Conservation (phyloP, 345 rosid genomes). For the Acer negundo region DNA sequence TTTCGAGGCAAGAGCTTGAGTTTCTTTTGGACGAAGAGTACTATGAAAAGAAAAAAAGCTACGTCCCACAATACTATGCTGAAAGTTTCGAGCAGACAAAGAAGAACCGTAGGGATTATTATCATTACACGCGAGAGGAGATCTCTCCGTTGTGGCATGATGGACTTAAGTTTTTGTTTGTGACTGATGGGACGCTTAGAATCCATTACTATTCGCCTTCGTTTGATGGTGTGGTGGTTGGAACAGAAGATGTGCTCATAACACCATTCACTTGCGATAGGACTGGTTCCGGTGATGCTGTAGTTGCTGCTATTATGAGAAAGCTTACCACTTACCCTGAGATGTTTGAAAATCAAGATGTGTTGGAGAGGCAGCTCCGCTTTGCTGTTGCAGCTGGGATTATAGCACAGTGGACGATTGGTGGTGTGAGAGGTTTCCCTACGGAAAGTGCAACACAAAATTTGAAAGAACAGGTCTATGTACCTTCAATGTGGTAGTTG, state of each 20-base stretch:
- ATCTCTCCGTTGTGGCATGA: slow-evolving; percentile 86
- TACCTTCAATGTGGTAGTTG: slow-evolving; percentile 91
- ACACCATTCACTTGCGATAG: slow-evolving; percentile 92
- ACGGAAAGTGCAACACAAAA: slow-evolving; percentile 90
- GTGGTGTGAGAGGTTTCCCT: slow-evolving; percentile 87
- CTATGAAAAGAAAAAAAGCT: slow-evolving; percentile 62
- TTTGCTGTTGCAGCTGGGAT: slow-evolving; percentile 87
- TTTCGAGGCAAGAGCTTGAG: slow-evolving; percentile 81
- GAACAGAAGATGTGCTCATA: slow-evolving; percentile 87
- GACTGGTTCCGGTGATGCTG: slow-evolving; percentile 96
- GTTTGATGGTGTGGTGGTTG: slow-evolving; percentile 79
- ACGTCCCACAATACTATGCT: slow-evolving; percentile 76
- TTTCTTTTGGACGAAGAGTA: slow-evolving; percentile 81
- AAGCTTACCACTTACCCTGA: slow-evolving; percentile 75
- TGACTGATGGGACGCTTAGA: slow-evolving; percentile 85
- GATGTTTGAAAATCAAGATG: slow-evolving; percentile 75
- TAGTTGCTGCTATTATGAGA: slow-evolving; percentile 85
- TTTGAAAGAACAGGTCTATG: slow-evolving; percentile 90
- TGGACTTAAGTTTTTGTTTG: slow-evolving; percentile 68
- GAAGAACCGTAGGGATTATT: slow-evolving; percentile 60
- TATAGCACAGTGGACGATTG: slow-evolving; percentile 95
- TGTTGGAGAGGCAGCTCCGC: slow-evolving; percentile 82
- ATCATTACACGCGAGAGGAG: slow-evolving; percentile 81
- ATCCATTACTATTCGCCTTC: slow-evolving; percentile 76
- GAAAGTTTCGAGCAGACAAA: slow-evolving; percentile 68